Conservation (phyloP, 345 rosid genomes). For the Raphanus sativus region DNA sequence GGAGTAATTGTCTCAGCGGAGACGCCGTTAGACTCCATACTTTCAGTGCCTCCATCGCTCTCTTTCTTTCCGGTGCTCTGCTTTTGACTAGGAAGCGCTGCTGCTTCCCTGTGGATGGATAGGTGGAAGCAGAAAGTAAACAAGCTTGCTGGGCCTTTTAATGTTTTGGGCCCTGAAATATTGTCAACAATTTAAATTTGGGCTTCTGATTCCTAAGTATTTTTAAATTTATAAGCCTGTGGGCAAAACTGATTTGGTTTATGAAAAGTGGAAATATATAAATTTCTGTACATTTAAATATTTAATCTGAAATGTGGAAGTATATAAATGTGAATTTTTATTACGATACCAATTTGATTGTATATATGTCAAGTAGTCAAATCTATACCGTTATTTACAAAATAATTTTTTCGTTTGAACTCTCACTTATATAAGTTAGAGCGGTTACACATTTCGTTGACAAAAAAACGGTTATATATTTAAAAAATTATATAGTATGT, state of each 20-base stretch:
- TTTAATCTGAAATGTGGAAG: too few species aligned
- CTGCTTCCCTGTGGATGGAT: slow-evolving; percentile 32
- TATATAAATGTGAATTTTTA: too few species aligned
- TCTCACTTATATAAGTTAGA: too few species aligned
- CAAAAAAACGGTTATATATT: too few species aligned
- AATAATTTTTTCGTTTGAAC: too few species aligned
- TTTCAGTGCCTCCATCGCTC: slow-evolving; percentile 73
- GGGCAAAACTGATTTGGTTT: not conserved
- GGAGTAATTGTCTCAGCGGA: slow-evolving; percentile 60
- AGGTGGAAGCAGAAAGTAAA: slow-evolving; percentile 13
- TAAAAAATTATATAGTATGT: too few species aligned
- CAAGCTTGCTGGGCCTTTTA: slow-evolving; percentile 1
- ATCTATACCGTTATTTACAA: too few species aligned
- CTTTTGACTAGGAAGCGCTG: not conserved
- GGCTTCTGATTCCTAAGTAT: not conserved
- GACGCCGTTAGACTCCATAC: slow-evolving; percentile 59
- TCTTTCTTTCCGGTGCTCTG: not conserved
- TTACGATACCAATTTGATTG: too few species aligned
- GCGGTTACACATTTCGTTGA: too few species aligned
- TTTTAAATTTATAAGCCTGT: not conserved
- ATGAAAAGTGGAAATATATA: not conserved
- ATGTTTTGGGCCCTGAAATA: not conserved
- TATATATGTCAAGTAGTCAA: too few species aligned
- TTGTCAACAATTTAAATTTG: not conserved
- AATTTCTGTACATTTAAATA: too few species aligned